A percentile compares a stretch with the other conserved stretches of the same genome.
These are phyloP conservation scores for Suhomyces faveliae DNA, from an alignment of 805 yeast species.

Conservation along the genomic window DNA sequence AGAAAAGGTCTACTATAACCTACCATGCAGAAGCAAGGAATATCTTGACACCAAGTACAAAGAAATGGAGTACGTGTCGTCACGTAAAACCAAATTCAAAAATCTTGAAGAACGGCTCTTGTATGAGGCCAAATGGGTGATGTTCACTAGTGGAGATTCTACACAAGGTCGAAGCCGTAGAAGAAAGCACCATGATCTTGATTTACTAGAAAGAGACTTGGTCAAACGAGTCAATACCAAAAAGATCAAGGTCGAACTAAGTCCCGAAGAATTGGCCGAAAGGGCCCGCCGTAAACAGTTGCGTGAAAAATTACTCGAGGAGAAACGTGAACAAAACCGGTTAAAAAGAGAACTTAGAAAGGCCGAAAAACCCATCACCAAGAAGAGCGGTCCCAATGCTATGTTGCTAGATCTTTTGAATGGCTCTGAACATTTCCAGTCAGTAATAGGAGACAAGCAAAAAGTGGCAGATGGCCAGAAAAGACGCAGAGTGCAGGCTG, in stretches of 20 bases:
- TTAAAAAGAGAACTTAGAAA: slow-evolving; percentile 1
- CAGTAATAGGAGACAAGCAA: slow-evolving; percentile 37
- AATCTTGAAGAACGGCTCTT: slow-evolving; percentile 30
- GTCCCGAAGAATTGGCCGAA: slow-evolving; percentile 15
- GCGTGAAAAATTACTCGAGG: slow-evolving; percentile 5
- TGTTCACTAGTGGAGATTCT: slow-evolving; percentile 15
- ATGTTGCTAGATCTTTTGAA: slow-evolving; percentile 12
- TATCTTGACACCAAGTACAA: slow-evolving; percentile 21
- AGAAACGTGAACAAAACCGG: slow-evolving; percentile 5
- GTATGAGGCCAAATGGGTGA: slow-evolving; percentile 42
- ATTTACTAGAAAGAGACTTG: slow-evolving; percentile 8
- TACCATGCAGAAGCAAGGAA: slow-evolving; percentile 24
- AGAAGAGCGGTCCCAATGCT: background rate
- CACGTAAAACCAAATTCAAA: slow-evolving; percentile 28
- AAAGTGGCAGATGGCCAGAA: slow-evolving; percentile 33
- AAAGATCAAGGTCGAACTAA: slow-evolving; percentile 9
- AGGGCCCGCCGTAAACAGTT: slow-evolving; percentile 7
- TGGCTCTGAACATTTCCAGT: slow-evolving; percentile 38
- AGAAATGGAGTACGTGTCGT: slow-evolving; percentile 23
- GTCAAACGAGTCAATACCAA: slow-evolving; percentile 8
- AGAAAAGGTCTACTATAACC: slow-evolving; percentile 15
- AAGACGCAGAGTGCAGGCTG: slow-evolving; percentile 29
- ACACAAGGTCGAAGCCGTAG: slow-evolving; percentile 7
- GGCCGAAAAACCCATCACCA: background rate
- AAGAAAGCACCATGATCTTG: slow-evolving; percentile 1